Evolutionary conservation across 2,329 filamentous ascomycete species (phyloP).

Genomic region (Sporothrix schenckii): DNA sequence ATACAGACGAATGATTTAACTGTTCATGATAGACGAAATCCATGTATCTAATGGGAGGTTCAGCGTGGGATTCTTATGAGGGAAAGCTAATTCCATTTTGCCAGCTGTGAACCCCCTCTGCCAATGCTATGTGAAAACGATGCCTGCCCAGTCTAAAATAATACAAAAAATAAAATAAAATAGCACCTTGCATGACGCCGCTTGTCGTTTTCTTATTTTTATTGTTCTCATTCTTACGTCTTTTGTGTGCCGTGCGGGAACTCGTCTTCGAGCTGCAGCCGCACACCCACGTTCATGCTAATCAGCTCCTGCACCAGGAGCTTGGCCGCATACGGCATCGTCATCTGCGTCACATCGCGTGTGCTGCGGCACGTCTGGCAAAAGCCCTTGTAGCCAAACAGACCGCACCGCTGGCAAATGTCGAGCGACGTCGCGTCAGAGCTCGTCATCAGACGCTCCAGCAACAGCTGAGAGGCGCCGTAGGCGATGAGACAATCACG

Average conservation of each 20-base stretch:
- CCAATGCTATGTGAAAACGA: conserved; percentile 21
- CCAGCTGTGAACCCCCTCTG: not conserved
- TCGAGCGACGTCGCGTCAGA: conserved; percentile 90
- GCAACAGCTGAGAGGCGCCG: conserved; percentile 85
- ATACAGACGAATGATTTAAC: conserved; percentile 16
- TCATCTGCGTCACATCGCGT: conserved; percentile 84
- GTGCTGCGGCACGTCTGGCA: conserved; percentile 91
- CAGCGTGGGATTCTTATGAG: not conserved
- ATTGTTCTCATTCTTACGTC: not conserved
- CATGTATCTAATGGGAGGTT: not conserved
- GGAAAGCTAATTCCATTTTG: conserved; percentile 1
- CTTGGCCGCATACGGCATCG: conserved; percentile 96
- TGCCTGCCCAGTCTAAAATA: conserved; percentile 14
- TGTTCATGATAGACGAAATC: not conserved
- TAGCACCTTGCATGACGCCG: conserved; percentile 14
- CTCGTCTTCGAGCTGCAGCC: conserved; percentile 88
- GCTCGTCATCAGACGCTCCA: conserved; percentile 92
- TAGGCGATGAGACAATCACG: conserved; percentile 98
- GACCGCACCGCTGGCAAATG: conserved; percentile 88
- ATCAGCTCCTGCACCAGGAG: conserved; percentile 92
- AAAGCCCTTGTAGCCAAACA: conserved; percentile 95
- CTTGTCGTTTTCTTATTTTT: not conserved
- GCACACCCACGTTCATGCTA: conserved; percentile 98
- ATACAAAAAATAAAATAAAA: too few species aligned
- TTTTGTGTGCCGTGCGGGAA: conserved; percentile 66